A percentile compares a stretch with the other conserved stretches of the same genome.
These are phyloP conservation scores for Omphalotus guepiniiformis DNA, from an alignment of 768 basidiomycete genomes.

Conservation along the genomic window DNA sequence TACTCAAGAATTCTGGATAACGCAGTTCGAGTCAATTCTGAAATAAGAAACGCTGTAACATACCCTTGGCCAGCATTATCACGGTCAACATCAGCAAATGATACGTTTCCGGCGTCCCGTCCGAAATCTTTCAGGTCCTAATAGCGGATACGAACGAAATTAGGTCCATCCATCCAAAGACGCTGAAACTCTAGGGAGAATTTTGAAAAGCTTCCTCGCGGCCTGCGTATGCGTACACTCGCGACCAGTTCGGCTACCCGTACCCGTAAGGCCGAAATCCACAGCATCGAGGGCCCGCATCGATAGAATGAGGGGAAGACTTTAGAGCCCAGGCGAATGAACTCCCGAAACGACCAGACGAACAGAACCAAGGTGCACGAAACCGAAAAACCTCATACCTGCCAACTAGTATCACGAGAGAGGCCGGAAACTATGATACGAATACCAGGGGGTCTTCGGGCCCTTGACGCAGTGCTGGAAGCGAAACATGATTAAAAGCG, in stretches of 20 bases:
- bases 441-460: conserved; percentile 75
- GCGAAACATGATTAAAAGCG: conserved; percentile 8
- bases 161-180: conserved; percentile 38
- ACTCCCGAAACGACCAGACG: conserved; percentile 12
- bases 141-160: conserved; percentile 27
- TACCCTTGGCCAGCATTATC: conserved; percentile 85
- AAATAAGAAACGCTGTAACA: conserved; percentile 20
- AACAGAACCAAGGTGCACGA: conserved; percentile 12
- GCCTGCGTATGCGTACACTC: background rate
- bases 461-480: conserved; percentile 45
- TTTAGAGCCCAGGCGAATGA: conserved; percentile 13
- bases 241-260: background rate
- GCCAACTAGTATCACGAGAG: conserved; percentile 96
- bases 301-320: background rate
- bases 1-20: conserved; percentile 83
- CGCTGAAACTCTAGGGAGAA: conserved; percentile 9
- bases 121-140: conserved; percentile 99
- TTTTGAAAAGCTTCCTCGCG: conserved; percentile 3
- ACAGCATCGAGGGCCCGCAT: background rate
- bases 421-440: conserved; percentile 86
- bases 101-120: conserved; percentile 88
- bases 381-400: conserved; percentile 65
- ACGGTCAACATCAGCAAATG: conserved; percentile 93
- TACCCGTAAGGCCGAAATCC: background rate
- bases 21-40: conserved; percentile 5